A percentile compares a stretch with the other conserved stretches of the same genome.
These are phyloP conservation scores for Exophiala calicioides DNA, from an alignment of 2,329 filamentous ascomycete genomes.

Conservation along the genomic window DNA sequence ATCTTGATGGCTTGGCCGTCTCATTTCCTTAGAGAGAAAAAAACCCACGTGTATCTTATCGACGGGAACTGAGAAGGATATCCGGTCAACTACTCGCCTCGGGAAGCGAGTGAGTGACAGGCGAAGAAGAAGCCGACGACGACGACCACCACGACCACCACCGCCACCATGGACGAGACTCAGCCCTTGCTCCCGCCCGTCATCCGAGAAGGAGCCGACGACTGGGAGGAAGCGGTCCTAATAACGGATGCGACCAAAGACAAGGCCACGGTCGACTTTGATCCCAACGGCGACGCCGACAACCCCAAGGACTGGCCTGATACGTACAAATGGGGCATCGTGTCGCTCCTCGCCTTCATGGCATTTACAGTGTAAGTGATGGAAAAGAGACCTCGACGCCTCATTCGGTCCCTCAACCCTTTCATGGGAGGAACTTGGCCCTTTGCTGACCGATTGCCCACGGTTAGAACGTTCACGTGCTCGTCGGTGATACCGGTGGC, in stretches of 20 bases:
- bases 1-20: too few species aligned
- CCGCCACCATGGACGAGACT: conserved; percentile 1
- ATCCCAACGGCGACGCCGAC: conserved; percentile 27
- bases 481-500: conserved; percentile 59
- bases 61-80: too few species aligned
- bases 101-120: too few species aligned
- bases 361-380: conserved; percentile 31
- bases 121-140: too few species aligned
- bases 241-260: too few species aligned
- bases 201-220: not conserved
- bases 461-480: conserved; percentile 61
- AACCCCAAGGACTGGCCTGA: conserved; percentile 32
- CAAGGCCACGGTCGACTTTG: conserved; percentile 28
- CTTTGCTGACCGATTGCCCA: conserved; percentile 3
- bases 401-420: not conserved
- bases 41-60: too few species aligned
- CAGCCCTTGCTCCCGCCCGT: not conserved
- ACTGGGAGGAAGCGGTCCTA: not conserved
- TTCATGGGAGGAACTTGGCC: too few species aligned
- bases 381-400: too few species aligned
- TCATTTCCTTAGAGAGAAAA: too few species aligned
- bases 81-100: too few species aligned
- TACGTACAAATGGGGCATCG: conserved; percentile 29
- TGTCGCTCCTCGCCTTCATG: conserved; percentile 28
- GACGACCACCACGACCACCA: too few species aligned